Base-by-base conservation (phyloP, 345 rosid genomes). In the Pistacia vera region DNA sequence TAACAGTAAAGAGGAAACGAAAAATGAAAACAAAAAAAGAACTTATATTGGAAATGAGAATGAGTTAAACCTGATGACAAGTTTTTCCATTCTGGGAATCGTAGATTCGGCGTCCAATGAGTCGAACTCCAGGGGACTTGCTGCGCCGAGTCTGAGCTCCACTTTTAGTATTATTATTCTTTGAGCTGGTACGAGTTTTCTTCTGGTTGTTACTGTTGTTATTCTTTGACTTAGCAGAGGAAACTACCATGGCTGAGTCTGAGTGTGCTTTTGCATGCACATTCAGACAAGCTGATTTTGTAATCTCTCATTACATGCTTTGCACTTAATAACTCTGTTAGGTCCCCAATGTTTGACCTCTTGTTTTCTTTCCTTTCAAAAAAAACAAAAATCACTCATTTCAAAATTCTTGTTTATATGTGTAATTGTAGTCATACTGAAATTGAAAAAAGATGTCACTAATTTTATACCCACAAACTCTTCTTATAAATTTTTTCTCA, bases 1-100 rank as follows among this genome's bases (percentile, higher is more conserved):
- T 17, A 56, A 22, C 22, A 2, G 51, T 25, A 62, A 8, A 10
- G 17, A 61, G 35, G 30, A 30, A 16, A 16, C 22, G 18, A 49
- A 22, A 8, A 66, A 3, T 22, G 25, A 54, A 22, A 13, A 3
- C 12, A 36, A 0, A 22, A 22, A 22, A 22, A 17, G 30, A 0
- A 12, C 20, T 0, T 30, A 30, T 63, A 11, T 35, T 11, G 8
- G 5, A 9, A 6, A 5, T 35, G 48, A 10, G 8, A 18, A 38
- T 36, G 67, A 36, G 48, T 63, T 13, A 48, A 63, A 92, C 97
- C 87, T 93, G 94, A 66, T 93, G 98, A 22, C 94, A 91, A 20
- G 89, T 88, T 77, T 89, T 90, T n/a, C 93, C 91, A 30, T 84
- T 83, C 12, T 80, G 77, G 20, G 94, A 80, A 79, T 90, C 90